Conservation (phyloP, 805 yeast genomes). For the Huiozyma sinensis region DNA sequence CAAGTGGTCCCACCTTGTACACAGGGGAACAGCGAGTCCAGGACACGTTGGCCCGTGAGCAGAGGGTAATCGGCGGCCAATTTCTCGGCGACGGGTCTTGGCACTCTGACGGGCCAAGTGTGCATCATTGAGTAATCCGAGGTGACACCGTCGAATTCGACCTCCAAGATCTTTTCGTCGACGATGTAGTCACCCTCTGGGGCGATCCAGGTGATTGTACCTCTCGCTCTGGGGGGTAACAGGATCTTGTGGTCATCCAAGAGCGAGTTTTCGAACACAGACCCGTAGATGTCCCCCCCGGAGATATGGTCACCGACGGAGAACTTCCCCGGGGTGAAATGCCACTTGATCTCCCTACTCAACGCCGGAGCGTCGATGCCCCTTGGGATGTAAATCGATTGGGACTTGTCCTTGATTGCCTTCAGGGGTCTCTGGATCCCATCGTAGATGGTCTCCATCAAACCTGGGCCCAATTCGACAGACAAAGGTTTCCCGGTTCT, state of each 20-base stretch:
- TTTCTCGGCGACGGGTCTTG: slow-evolving; percentile 96
- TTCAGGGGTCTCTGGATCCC: slow-evolving; percentile 99
- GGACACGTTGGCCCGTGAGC: slow-evolving; percentile 96
- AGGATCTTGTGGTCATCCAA: slow-evolving; percentile 87
- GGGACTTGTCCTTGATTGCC: slow-evolving; percentile 77
- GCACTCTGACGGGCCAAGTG: slow-evolving; percentile 99
- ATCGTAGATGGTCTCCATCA: slow-evolving; percentile 97
- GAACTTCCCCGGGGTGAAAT: slow-evolving; percentile 62
- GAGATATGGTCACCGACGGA: slow-evolving; percentile 95
- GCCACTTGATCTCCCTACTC: slow-evolving; percentile 70
- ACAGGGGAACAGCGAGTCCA: slow-evolving; percentile 95
- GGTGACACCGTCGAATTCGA: slow-evolving; percentile 85
- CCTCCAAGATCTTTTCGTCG: slow-evolving; percentile 82
- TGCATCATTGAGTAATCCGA: slow-evolving; percentile 87
- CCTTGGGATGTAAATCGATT: slow-evolving; percentile 95
- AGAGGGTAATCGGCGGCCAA: slow-evolving; percentile 89
- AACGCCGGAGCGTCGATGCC: slow-evolving; percentile 97
- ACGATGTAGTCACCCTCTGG: slow-evolving; percentile 84
- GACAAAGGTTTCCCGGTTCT: slow-evolving; percentile 99
- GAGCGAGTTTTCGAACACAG: slow-evolving; percentile 87
- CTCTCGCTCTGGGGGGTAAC: slow-evolving; percentile 97
- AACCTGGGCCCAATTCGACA: slow-evolving; percentile 98
- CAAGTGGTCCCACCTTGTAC: slow-evolving; percentile 99
- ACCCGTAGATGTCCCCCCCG: slow-evolving; percentile 96
- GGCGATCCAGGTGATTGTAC: slow-evolving; percentile 87